Conservation (phyloP, 2,329 filamentous ascomycete species). For the Pezicula carpinea region DNA sequence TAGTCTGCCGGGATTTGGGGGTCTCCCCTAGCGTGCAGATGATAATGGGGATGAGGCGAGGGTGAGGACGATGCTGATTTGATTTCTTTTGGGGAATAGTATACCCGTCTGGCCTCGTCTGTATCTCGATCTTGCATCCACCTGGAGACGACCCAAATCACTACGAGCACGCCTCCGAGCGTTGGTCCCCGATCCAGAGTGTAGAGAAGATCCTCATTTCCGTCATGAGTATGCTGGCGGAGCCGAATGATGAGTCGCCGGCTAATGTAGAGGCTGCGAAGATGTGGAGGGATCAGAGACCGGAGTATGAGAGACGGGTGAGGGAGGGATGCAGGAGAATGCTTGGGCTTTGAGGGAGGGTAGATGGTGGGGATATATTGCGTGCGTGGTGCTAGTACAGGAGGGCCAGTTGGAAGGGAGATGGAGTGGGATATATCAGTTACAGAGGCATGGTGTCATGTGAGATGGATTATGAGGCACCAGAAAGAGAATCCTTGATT, state of each 20-base stretch:
- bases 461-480: too few relatives aligned
- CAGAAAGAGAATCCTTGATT: too few relatives aligned
- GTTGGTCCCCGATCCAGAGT: slow-evolving; percentile 94
- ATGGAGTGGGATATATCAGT: too few relatives aligned
- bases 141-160: slow-evolving; percentile 97
- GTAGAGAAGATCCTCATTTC: slow-evolving; percentile 97
- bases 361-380: not conserved
- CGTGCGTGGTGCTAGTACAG: too few relatives aligned
- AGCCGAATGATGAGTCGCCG: slow-evolving; percentile 94
- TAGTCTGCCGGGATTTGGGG: too few relatives aligned
- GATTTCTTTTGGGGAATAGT: slow-evolving; percentile 50
- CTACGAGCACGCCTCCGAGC: slow-evolving; percentile 93
- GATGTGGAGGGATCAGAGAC: slow-evolving; percentile 84
- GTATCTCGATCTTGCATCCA: slow-evolving; percentile 96
- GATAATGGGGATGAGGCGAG: too few relatives aligned
- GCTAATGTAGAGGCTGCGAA: slow-evolving; percentile 95
- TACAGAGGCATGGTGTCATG: too few relatives aligned
- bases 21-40: too few relatives aligned
- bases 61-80: not conserved
- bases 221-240: slow-evolving; percentile 97
- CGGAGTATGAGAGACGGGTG: slow-evolving; percentile 83
- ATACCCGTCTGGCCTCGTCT: slow-evolving; percentile 86
- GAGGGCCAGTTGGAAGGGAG: too few relatives aligned
- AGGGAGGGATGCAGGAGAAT: slow-evolving; percentile 75
- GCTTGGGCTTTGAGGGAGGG: slow-evolving; percentile 69